phyloP scores from a whole-genome alignment of 192 early-diverging fungal genomes.

The Dissophora ornata region DNA sequence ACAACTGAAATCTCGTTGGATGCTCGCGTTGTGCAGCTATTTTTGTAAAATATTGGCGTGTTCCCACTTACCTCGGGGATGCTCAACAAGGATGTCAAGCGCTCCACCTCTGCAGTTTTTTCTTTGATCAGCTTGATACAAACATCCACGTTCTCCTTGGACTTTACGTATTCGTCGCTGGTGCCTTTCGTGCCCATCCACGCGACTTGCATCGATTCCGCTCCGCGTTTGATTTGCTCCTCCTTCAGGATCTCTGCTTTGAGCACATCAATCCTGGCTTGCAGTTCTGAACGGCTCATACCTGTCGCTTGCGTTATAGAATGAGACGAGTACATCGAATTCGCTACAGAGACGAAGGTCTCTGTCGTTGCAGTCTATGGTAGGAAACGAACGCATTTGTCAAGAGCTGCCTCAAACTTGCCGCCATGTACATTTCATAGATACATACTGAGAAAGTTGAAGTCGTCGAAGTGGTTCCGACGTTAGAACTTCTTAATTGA shows the following conservation, averaged over 20 bases:
- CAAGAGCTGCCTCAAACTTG: neutral
- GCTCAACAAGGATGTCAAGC: slow-evolving; percentile 6
- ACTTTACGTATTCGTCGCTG: slow-evolving; percentile 40
- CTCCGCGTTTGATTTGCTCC: slow-evolving; percentile 52
- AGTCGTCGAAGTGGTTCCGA: slow-evolving; percentile 23
- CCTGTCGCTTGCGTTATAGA: neutral
- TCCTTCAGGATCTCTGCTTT: slow-evolving; percentile 48
- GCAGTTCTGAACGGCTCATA: slow-evolving; percentile 24
- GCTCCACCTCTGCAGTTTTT: slow-evolving; percentile 33
- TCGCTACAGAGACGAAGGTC: slow-evolving; percentile 8
- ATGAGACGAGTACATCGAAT: neutral
- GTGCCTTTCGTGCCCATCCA: slow-evolving; percentile 46
- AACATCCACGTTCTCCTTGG: slow-evolving; percentile 43
- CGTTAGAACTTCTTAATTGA: slow-evolving; percentile 50
- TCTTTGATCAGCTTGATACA: slow-evolving; percentile 45
- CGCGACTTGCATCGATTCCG: slow-evolving; percentile 47
- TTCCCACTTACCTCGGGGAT: slow-evolving; percentile 17
- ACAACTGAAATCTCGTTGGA: no score
- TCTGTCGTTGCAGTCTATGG: slow-evolving; percentile 36
- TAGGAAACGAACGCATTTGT: neutral
- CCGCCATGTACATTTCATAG: neutral
- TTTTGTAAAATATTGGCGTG: neutral
- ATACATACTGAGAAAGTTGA: slow-evolving; percentile 38
- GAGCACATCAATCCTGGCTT: slow-evolving; percentile 24
- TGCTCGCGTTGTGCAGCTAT: neutral